Evolutionary conservation across 2,329 filamentous ascomycete species (phyloP).

Genomic region (Fusarium caatingaense): DNA sequence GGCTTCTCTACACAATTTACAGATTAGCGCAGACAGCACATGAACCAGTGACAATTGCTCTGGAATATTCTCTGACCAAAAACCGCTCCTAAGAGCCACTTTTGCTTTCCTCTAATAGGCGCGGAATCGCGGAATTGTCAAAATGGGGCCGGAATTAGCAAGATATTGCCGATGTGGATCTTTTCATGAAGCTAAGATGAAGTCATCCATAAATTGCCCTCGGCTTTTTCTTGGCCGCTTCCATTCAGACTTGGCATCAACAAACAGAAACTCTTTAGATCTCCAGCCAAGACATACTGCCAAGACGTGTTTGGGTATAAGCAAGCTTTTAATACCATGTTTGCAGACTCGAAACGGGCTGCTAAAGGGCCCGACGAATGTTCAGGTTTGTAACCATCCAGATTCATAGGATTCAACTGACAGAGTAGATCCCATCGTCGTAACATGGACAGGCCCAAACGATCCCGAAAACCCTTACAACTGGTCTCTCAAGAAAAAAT

Average conservation of each 20-base stretch:
- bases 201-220: slow-evolving; percentile 2
- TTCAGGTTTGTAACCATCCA: no score
- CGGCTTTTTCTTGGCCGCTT: slow-evolving; percentile 9
- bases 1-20: neutral
- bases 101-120: neutral
- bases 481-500: slow-evolving; percentile 29
- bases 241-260: slow-evolving; percentile 13
- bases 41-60: neutral
- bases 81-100: neutral
- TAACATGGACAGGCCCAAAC: slow-evolving; percentile 16
- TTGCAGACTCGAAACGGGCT: no score
- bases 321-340: no score
- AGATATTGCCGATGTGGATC: neutral
- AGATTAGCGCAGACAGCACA: neutral
- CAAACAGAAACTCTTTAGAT: neutral
- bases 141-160: slow-evolving; percentile 15
- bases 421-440: neutral
- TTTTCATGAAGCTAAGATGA: slow-evolving; percentile 1
- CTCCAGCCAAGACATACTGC: neutral
- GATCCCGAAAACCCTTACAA: slow-evolving; percentile 28
- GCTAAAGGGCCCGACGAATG: no score
- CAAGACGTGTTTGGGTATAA: no score
- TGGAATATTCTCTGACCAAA: neutral
- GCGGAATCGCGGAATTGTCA: neutral
- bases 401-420: no score